phyloP scores from a whole-genome alignment of 768 basidiomycete genomes.

The Suillus brevipes region DNA sequence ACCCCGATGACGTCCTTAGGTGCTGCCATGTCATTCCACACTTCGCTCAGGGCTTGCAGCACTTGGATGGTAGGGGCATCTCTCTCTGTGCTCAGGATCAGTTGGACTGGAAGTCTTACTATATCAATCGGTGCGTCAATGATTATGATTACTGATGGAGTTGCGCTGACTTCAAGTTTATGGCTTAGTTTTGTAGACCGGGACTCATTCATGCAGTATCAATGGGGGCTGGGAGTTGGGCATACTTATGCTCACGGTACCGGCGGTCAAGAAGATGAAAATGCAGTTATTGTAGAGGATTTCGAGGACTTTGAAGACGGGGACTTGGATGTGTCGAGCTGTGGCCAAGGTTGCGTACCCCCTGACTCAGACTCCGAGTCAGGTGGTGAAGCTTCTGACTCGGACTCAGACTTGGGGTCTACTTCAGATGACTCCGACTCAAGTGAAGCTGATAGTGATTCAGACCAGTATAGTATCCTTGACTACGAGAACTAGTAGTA shows the following conservation, averaged over 20 bases:
- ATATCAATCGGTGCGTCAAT: constrained; percentile 10
- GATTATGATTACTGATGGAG: background rate
- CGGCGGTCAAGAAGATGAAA: background rate
- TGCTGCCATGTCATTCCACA: constrained; percentile 14
- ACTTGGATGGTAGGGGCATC: constrained; percentile 1
- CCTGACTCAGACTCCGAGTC: too few species aligned
- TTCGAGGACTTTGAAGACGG: background rate
- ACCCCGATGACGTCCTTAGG: constrained; percentile 10
- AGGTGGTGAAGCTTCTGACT: too few species aligned
- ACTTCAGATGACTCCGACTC: too few species aligned
- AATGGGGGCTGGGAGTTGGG: constrained; percentile 11
- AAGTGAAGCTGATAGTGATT: too few species aligned
- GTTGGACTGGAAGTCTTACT: constrained; percentile 9
- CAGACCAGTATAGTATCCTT: too few species aligned
- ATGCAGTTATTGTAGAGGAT: background rate
- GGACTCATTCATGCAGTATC: constrained; percentile 7
- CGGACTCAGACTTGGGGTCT: too few species aligned
- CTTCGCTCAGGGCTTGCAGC: constrained; percentile 2
- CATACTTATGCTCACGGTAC: constrained; percentile 1
- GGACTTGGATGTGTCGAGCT: background rate
- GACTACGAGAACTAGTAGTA: too few species aligned
- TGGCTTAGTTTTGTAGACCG: constrained; percentile 9
- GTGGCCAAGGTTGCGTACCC: too few species aligned
- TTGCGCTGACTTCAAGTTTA: too few species aligned
- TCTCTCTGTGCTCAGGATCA: constrained; percentile 6